A percentile compares a stretch with the other conserved stretches of the same genome.
These are phyloP conservation scores for Exophiala spinifera DNA, from an alignment of 2,329 filamentous ascomycete species.

Conservation along the genomic window DNA sequence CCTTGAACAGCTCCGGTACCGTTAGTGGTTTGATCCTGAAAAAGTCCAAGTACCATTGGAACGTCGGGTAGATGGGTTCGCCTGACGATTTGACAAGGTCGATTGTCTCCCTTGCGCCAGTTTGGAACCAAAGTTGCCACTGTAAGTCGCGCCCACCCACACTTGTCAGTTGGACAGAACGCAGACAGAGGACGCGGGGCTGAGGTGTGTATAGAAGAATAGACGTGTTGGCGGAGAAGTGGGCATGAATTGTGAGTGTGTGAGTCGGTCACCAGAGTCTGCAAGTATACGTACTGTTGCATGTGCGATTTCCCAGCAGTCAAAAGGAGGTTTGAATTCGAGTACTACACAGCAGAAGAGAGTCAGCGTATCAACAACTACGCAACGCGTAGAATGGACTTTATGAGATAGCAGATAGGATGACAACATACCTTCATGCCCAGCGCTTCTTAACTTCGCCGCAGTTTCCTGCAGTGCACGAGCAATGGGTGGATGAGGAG, in stretches of 20 bases:
- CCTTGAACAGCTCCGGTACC: conserved; percentile 36
- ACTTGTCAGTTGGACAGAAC: too few species aligned
- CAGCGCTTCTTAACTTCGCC: conserved; percentile 38
- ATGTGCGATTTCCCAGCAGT: conserved; percentile 19
- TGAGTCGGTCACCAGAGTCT: conserved; percentile 29
- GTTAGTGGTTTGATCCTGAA: conserved; percentile 44
- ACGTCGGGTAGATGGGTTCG: conserved; percentile 58
- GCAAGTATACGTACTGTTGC: conserved; percentile 32
- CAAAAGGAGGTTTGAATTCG: conserved; percentile 19
- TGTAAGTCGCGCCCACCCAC: conserved; percentile 27
- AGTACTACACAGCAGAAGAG: conserved; percentile 12
- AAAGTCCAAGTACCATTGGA: conserved; percentile 57
- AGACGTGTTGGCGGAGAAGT: too few species aligned
- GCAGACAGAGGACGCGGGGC: too few species aligned
- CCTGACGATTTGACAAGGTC: conserved; percentile 51
- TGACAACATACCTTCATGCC: conserved; percentile 16
- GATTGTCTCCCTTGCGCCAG: conserved; percentile 56
- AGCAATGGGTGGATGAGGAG: conserved; percentile 62
- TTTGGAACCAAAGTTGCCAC: conserved; percentile 58
- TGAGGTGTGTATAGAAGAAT: too few species aligned
- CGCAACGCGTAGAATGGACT: not conserved
- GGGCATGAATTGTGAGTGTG: too few species aligned
- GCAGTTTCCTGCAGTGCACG: conserved; percentile 48
- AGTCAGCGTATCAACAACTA: too few species aligned
- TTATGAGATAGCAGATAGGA: too few species aligned